Percentiles rank a stretch among this genome's conserved stretches.
These are phyloP conservation scores for Puya raimondii DNA, from an alignment of 176 grass and related monocot genomes.

Conservation along the genomic window DNA sequence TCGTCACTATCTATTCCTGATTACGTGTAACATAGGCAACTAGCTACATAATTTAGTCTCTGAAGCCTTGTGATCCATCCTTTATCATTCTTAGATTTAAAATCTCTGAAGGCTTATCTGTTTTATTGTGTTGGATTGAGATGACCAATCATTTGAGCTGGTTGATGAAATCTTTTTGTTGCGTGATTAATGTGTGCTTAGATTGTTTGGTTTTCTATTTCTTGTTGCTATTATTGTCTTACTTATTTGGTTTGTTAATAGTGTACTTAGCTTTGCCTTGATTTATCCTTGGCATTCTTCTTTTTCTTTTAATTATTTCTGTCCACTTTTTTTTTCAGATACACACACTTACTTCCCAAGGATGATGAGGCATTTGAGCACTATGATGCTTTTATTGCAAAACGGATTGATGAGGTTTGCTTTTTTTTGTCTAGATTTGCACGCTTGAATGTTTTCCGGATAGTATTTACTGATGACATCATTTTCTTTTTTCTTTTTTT, in stretches of 20 bases:
- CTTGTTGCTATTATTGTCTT: background rate
- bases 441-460: background rate
- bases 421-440: slow-evolving; percentile 3
- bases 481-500: slow-evolving; percentile 3
- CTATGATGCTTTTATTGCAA: slow-evolving; percentile 72
- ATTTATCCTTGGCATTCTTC: background rate
- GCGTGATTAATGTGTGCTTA: no score
- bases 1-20: no score
- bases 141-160: background rate
- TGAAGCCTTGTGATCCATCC: background rate
- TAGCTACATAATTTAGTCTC: background rate
- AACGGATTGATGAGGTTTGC: slow-evolving; percentile 80
- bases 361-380: slow-evolving; percentile 92
- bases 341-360: slow-evolving; percentile 84
- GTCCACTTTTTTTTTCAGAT: slow-evolving; percentile 43
- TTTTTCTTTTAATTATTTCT: slow-evolving; percentile 2
- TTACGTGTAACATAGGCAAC: background rate
- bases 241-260: slow-evolving; percentile 5
- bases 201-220: background rate
- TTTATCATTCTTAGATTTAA: background rate
- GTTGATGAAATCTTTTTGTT: background rate
- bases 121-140: background rate
- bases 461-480: background rate
- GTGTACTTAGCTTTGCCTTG: background rate
- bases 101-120: background rate